Conservation (phyloP, 78 protist genomes). For the Protostelium mycophagum region DNA sequence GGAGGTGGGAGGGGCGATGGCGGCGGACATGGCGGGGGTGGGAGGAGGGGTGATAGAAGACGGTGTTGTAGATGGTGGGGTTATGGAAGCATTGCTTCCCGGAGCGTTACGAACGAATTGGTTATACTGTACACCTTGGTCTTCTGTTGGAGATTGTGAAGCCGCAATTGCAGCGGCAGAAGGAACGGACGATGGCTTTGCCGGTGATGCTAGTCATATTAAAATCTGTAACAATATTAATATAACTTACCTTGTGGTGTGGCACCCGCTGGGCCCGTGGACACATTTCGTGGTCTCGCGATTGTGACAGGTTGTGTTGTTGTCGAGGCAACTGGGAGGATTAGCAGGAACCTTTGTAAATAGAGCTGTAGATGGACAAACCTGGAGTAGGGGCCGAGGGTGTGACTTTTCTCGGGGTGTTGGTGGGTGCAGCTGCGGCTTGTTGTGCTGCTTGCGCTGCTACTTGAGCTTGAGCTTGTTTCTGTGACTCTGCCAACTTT, state of each 20-base stretch:
- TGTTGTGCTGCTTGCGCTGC: not conserved
- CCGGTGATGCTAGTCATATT: not conserved
- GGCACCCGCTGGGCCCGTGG: not conserved
- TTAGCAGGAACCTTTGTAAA: too few species aligned
- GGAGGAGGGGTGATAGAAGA: not conserved
- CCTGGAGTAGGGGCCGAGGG: not conserved
- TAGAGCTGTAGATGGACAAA: too few species aligned
- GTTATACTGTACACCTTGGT: not conserved
- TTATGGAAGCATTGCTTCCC: not conserved
- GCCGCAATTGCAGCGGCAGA: not conserved
- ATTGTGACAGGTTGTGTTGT: not conserved
- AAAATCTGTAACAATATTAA: too few species aligned
- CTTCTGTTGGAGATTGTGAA: not conserved
- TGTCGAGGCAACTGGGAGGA: not conserved
- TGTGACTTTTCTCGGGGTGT: not conserved
- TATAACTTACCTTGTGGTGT: too few species aligned
- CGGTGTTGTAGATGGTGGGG: not conserved
- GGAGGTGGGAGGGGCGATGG: not conserved
- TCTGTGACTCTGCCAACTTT: too few species aligned
- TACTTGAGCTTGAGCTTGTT: not conserved
- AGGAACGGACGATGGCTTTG: not conserved
- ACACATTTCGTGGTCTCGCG: not conserved
- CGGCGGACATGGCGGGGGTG: not conserved
- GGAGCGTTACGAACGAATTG: not conserved
- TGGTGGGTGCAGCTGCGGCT: not conserved